A percentile compares a stretch with the other conserved stretches of the same genome.
phyloP scores from a whole-genome alignment of 345 rosid genomes.

The Eucalyptus tenuipes region DNA sequence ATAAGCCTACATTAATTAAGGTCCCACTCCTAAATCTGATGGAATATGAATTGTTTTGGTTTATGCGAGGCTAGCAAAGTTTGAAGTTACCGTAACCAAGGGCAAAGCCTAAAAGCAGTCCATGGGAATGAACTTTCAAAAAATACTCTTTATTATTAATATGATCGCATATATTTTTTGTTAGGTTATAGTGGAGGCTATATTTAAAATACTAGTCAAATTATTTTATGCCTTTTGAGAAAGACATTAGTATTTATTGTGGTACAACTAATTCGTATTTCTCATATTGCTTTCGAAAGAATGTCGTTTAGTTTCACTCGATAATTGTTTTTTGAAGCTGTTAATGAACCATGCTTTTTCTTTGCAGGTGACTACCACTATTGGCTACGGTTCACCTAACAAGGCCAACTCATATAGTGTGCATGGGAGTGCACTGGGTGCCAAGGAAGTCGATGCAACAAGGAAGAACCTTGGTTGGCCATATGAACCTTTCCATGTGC shows the following conservation, averaged over 20 bases:
- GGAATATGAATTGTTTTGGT: background rate
- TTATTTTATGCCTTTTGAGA: background rate
- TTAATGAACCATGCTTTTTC: background rate
- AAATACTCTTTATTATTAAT: background rate
- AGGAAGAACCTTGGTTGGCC: conserved; percentile 98
- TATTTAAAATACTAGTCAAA: background rate
- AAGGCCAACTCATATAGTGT: conserved; percentile 92
- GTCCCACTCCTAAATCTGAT: background rate
- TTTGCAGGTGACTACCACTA: conserved; percentile 75
- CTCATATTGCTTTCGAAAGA: background rate
- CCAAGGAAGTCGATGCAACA: conserved; percentile 99
- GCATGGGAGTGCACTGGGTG: conserved; percentile 92
- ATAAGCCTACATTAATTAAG: conserved; percentile 87
- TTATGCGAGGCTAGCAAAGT: background rate
- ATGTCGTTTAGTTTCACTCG: background rate
- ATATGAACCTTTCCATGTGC: conserved; percentile 89
- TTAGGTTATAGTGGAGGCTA: background rate
- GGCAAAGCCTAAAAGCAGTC: background rate
- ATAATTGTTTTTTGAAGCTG: background rate
- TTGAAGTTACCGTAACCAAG: background rate
- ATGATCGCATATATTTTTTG: background rate
- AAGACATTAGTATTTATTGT: background rate
- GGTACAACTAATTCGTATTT: background rate
- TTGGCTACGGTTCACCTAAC: conserved; percentile 98
- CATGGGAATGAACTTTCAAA: background rate